phyloP scores from a whole-genome alignment of 805 yeast genomes.

The Pichia thaimueangensis region DNA sequence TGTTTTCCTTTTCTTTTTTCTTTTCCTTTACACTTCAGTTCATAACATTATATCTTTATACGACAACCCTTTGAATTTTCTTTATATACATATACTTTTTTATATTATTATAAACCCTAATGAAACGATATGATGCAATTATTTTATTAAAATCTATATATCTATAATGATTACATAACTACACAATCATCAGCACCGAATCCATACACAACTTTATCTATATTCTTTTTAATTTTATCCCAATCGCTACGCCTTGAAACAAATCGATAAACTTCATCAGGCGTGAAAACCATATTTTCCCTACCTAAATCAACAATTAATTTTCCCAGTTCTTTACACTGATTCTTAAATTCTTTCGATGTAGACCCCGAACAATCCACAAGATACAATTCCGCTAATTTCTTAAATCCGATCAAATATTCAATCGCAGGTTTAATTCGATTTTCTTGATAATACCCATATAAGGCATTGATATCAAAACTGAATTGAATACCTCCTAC shows the following conservation, averaged over 20 bases:
- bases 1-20: no score
- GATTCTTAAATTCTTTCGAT: conserved; percentile 38
- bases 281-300: conserved; percentile 83
- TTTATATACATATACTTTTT: no score
- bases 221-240: conserved; percentile 66
- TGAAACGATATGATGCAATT: no score
- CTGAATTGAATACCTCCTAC: conserved; percentile 80
- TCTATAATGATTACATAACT: conserved; percentile 40
- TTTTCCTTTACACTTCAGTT: no score
- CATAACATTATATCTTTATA: no score
- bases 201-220: conserved; percentile 94
- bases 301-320: conserved; percentile 76
- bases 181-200: conserved; percentile 73
- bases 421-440: conserved; percentile 66
- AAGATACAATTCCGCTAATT: conserved; percentile 77
- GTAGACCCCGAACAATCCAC: conserved; percentile 38
- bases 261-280: conserved; percentile 91
- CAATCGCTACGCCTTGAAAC: conserved; percentile 86
- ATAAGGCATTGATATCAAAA: conserved; percentile 73
- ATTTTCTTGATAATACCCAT: conserved; percentile 59
- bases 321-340: conserved; percentile 78
- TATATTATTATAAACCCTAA: no score
- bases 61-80: no score
- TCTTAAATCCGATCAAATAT: conserved; percentile 71
- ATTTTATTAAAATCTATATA: no score